Evolutionary conservation across 305 asterid genomes (phyloP).

Genomic region (Fraxinus dipetala): DNA sequence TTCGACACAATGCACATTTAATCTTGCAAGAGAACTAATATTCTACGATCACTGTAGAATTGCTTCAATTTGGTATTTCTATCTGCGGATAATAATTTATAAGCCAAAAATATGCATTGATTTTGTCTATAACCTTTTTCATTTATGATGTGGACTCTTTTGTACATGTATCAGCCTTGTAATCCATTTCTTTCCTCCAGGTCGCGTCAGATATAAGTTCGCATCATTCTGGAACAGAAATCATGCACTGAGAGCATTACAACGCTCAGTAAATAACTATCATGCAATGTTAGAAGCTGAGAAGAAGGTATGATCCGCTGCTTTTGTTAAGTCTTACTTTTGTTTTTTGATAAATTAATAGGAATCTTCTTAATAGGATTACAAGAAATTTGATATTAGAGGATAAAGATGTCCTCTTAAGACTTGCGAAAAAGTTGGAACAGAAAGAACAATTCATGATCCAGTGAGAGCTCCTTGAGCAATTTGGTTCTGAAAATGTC

Average conservation of each 20-base stretch:
- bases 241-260: conserved; percentile 69
- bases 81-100: not conserved
- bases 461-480: not conserved
- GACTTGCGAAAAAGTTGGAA: not conserved
- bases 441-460: not conserved
- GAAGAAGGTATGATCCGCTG: conserved; percentile 59
- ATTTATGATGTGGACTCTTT: not conserved
- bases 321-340: conserved; percentile 10
- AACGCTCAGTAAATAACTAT: conserved; percentile 55
- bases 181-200: conserved; percentile 45
- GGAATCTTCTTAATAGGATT: not conserved
- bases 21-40: not conserved
- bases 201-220: conserved; percentile 90
- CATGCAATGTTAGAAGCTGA: conserved; percentile 72
- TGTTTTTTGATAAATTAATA: conserved; percentile 4
- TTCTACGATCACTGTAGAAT: not conserved
- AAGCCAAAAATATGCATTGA: not conserved
- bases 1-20: not conserved
- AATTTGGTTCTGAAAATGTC: not conserved
- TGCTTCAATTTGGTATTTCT: not conserved
- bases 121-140: not conserved
- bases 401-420: not conserved
- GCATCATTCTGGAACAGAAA: conserved; percentile 99
- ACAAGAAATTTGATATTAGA: not conserved
- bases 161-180: conserved; percentile 8